Evolutionary conservation across 208 protist genomes (phyloP).

Genomic region (Trypanosoma scelopori): DNA sequence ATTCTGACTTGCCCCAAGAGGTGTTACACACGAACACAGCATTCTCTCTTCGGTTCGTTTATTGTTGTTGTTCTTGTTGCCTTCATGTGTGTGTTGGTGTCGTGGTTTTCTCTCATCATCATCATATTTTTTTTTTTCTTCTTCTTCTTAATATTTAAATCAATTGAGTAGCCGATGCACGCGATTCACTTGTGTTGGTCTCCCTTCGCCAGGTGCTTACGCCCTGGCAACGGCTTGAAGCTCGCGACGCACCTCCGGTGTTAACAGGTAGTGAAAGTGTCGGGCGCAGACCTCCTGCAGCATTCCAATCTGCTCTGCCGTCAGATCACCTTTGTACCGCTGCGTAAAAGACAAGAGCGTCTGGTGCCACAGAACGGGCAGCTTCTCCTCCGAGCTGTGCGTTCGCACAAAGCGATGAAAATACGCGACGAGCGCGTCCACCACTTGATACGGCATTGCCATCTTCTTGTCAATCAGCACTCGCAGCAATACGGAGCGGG

Average conservation of each 20-base stretch:
- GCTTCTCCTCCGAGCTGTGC: constrained; percentile 66
- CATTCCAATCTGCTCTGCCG: constrained; percentile 64
- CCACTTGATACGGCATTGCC: constrained; percentile 94
- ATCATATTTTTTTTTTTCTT: no score
- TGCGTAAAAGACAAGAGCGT: constrained; percentile 94
- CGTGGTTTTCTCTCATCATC: constrained; percentile 6
- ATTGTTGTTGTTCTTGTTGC: no score
- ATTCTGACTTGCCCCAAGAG: no score
- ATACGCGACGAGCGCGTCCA: constrained; percentile 95
- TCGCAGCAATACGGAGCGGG: constrained; percentile 94
- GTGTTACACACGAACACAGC: constrained; percentile 3
- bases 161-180: neutral
- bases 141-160: constrained; percentile 19
- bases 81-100: neutral
- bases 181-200: neutral
- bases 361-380: constrained; percentile 98
- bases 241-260: constrained; percentile 82
- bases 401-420: constrained; percentile 92
- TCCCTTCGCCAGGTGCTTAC: neutral
- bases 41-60: constrained; percentile 16
- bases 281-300: constrained; percentile 73
- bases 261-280: constrained; percentile 91
- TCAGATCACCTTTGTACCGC: constrained; percentile 88
- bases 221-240: constrained; percentile 40
- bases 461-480: constrained; percentile 98